Evolutionary conservation across 176 grass and related monocot species (phyloP), one percentile per base, ranked within the genome.

Genomic region (Tuctoria greenei): DNA sequence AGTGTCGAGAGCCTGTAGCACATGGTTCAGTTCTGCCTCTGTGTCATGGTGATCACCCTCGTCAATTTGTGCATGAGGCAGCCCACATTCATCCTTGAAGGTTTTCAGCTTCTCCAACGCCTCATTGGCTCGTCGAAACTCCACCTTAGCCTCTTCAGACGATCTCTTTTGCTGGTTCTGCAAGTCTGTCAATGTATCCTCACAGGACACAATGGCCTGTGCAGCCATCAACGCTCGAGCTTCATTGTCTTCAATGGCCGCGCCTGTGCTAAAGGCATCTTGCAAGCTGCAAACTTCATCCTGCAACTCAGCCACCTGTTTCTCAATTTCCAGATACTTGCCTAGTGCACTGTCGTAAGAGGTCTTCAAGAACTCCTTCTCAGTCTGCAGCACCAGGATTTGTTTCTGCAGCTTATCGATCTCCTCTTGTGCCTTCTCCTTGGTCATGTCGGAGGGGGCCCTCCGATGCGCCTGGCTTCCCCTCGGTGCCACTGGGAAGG

Each of bases 161-260:
- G 84, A 86, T 74, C 71, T 91, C 68, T 69, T 91, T 57, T 88
- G 79, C 26, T 87, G 80, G 58, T 84, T 47, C 64, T 94, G 82
- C 76, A 98, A 90, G 81, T 69, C 87, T 51, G 90, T 62, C 47
- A 92, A 82, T 12, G 88, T 93, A 64, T 92, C 84, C 89, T 98
- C 86, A 13, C 91, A 98, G 1, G 95, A 98, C 79, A 92, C 60
- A 64, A 98, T 79, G 79, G 91, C 88, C 47, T 70, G 77, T 56
- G 91, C 84, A 85, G 86, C 86, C 95, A 98, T 98, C 64, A 93
- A 79, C 13, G 89, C 91, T 43, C 91, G 88, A 25, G 95, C 91
- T 60, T 98, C 95, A 8, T 92, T 88, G 76, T 94, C 91, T 87
- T 98, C 95, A 60, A 94, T 94, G 27, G 71, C 64, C 0, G 89